Evolutionary conservation across 805 yeast species (phyloP).

Genomic region (Wickerhamomyces mucosus): DNA sequence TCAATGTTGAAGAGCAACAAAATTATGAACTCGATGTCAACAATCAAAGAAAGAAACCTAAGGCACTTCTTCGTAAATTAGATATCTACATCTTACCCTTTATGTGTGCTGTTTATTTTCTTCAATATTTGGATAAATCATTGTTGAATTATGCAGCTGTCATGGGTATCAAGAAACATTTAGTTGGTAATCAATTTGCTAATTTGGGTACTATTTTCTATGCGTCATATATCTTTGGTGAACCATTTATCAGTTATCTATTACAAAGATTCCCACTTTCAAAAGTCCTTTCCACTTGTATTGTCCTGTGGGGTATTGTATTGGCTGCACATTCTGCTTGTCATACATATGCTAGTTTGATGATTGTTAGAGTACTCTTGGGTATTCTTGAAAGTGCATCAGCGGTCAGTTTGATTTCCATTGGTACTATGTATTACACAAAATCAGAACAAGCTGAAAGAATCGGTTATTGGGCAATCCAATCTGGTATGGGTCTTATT

Average conservation of each 20-base stretch:
- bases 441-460: slow-evolving; percentile 41
- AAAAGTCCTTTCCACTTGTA: slow-evolving; percentile 33
- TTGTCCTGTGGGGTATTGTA: slow-evolving; percentile 42
- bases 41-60: slow-evolving; percentile 2
- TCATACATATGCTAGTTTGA: slow-evolving; percentile 38
- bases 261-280: slow-evolving; percentile 46
- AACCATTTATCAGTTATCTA: slow-evolving; percentile 33
- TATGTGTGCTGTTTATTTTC: slow-evolving; percentile 39
- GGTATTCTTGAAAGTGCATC: slow-evolving; percentile 47
- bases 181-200: slow-evolving; percentile 38
- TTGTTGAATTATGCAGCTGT: slow-evolving; percentile 50
- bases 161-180: slow-evolving; percentile 47
- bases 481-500: slow-evolving; percentile 40
- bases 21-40: too few relatives aligned
- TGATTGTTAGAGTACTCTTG: slow-evolving; percentile 40
- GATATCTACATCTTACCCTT: slow-evolving; percentile 17
- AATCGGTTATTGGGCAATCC: slow-evolving; percentile 45
- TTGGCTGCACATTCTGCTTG: slow-evolving; percentile 40
- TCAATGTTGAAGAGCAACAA: background rate
- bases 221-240: slow-evolving; percentile 41
- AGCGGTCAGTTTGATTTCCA: slow-evolving; percentile 42
- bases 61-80: slow-evolving; percentile 8
- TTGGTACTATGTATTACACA: slow-evolving; percentile 52
- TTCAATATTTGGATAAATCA: slow-evolving; percentile 48
- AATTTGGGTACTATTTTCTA: slow-evolving; percentile 44